Percentiles rank a stretch among this genome's conserved stretches.
These are phyloP conservation scores for Candida nanaspora DNA, from an alignment of 805 yeast genomes.

Conservation along the genomic window DNA sequence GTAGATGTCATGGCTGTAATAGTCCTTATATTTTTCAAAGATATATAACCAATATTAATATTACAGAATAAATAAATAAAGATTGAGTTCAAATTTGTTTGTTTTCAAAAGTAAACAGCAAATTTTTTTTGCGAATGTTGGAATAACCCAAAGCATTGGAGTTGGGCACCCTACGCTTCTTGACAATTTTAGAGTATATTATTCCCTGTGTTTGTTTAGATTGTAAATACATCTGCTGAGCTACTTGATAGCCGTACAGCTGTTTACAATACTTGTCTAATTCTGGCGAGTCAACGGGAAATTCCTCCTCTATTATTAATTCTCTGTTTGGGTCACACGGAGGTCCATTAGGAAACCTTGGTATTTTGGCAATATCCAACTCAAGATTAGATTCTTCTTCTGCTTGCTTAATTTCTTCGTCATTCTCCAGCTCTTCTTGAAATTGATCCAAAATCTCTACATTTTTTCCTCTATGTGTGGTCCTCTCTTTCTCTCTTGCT, in stretches of 20 bases:
- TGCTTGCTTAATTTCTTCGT: constrained; percentile 1
- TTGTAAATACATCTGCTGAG: constrained; percentile 19
- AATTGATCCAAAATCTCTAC: constrained; percentile 2
- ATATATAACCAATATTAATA: too few relatives aligned
- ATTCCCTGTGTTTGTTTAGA: constrained; percentile 21
- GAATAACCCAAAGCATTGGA: constrained; percentile 40
- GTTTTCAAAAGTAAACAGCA: constrained; percentile 29
- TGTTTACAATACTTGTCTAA: constrained; percentile 27
- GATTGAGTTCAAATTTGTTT: too few relatives aligned
- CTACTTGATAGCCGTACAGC: constrained; percentile 17
- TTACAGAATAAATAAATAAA: too few relatives aligned
- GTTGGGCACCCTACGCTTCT: constrained; percentile 38
- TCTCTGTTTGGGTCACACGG: constrained; percentile 13
- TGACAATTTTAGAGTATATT: constrained; percentile 30
- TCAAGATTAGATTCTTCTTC: neutral
- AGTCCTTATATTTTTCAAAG: too few relatives aligned
- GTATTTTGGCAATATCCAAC: neutral
- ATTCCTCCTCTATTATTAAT: constrained; percentile 22
- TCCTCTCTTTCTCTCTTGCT: too few relatives aligned
- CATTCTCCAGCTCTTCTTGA: constrained; percentile 2
- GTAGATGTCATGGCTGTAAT: too few relatives aligned
- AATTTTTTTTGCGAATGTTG: constrained; percentile 36
- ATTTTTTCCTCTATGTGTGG: constrained; percentile 5
- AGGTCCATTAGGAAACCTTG: constrained; percentile 1
- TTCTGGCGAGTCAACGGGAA: constrained; percentile 27